phyloP scores from a whole-genome alignment of 192 early-diverging fungal genomes.

The Linnemannia elongata region DNA sequence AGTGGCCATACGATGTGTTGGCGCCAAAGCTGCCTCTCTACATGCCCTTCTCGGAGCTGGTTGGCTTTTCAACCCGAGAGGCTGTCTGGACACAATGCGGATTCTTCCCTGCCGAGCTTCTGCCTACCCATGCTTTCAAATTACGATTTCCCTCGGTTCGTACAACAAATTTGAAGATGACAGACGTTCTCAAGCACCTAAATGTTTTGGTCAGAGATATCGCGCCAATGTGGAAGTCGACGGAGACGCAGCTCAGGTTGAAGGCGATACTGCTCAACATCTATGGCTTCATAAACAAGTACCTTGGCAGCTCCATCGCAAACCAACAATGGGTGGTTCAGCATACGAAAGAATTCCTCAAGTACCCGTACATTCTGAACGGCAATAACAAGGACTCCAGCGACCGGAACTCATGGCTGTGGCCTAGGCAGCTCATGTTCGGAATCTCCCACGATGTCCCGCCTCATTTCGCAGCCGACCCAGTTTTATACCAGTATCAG shows the following conservation, averaged over 20 bases:
- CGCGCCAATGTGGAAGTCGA: neutral
- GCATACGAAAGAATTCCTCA: neutral
- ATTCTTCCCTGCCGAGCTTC: slow-evolving; percentile 23
- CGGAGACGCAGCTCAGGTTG: neutral
- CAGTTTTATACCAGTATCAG: neutral
- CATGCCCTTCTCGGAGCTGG: slow-evolving; percentile 20
- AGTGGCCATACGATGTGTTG: neutral
- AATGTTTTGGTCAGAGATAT: neutral
- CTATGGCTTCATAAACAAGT: neutral
- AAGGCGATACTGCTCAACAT: slow-evolving; percentile 10
- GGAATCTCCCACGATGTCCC: slow-evolving; percentile 15
- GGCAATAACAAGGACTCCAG: slow-evolving; percentile 13
- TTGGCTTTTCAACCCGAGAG: neutral
- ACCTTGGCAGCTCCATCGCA: too few species aligned
- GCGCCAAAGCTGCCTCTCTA: neutral
- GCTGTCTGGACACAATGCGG: slow-evolving; percentile 31
- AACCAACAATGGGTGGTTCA: neutral
- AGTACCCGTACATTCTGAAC: slow-evolving; percentile 25
- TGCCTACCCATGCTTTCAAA: neutral
- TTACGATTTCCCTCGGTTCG: neutral
- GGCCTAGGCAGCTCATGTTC: slow-evolving; percentile 24
- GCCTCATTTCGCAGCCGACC: neutral
- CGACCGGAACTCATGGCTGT: neutral
- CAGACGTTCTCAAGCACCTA: slow-evolving; percentile 11
- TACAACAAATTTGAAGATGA: neutral